phyloP scores from a whole-genome alignment of 108 stramenopile species.

The Skeletonema tropicum region DNA sequence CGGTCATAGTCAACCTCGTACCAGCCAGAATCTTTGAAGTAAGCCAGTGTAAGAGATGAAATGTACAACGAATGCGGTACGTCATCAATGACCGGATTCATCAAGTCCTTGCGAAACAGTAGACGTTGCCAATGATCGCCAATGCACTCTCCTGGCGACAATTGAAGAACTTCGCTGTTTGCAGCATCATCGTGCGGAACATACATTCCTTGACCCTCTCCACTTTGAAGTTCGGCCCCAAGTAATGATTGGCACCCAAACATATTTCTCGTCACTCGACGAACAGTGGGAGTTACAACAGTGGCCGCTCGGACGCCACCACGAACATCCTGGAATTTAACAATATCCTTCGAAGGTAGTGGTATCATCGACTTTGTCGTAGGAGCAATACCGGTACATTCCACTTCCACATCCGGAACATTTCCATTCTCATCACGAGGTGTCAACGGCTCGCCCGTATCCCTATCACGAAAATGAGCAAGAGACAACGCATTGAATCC shows the following conservation, averaged over 20 bases:
- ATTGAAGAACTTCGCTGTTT: slow-evolving; percentile 7
- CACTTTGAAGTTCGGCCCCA: slow-evolving; percentile 82
- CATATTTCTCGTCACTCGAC: slow-evolving; percentile 78
- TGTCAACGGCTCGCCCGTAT: slow-evolving; percentile 74
- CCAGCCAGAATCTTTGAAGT: slow-evolving; percentile 88
- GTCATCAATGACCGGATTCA: slow-evolving; percentile 83
- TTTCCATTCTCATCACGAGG: slow-evolving; percentile 58
- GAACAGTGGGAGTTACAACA: slow-evolving; percentile 78
- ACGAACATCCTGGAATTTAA: slow-evolving; percentile 65
- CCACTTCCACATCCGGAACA: slow-evolving; percentile 55
- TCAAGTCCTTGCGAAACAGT: slow-evolving; percentile 71
- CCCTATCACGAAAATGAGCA: slow-evolving; percentile 78
- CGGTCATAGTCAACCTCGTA: slow-evolving; percentile 76
- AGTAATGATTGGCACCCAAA: slow-evolving; percentile 76
- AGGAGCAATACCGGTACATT: slow-evolving; percentile 54
- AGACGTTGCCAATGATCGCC: slow-evolving; percentile 87
- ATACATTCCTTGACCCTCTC: slow-evolving; percentile 31
- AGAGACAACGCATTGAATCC: slow-evolving; percentile 79
- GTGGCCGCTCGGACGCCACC: slow-evolving; percentile 82
- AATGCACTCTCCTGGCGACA: slow-evolving; percentile 63
- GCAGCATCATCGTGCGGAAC: slow-evolving; percentile 25
- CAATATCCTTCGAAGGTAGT: slow-evolving; percentile 70
- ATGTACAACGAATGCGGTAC: slow-evolving; percentile 59
- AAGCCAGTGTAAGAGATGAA: slow-evolving; percentile 79
- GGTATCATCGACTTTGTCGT: slow-evolving; percentile 52